A percentile compares a stretch with the other conserved stretches of the same genome.
These are phyloP conservation scores for Colletotrichum shisoi DNA, from an alignment of 2,329 filamentous ascomycete genomes.

Conservation along the genomic window DNA sequence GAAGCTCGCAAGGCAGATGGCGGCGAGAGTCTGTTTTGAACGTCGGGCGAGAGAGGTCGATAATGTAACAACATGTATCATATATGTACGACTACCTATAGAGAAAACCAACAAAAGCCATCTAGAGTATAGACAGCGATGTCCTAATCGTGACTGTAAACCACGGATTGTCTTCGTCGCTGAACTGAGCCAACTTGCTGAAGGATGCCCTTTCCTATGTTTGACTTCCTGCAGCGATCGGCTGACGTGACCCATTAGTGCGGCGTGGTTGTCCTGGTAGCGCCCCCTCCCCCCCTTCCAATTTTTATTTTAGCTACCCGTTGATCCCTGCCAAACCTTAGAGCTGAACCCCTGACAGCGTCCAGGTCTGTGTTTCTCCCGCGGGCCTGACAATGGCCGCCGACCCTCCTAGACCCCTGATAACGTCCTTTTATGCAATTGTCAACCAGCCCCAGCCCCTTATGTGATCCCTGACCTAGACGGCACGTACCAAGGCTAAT, in stretches of 20 bases:
- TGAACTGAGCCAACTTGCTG: too few relatives aligned
- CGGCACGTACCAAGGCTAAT: slow-evolving; percentile 9
- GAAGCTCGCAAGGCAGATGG: slow-evolving; percentile 46
- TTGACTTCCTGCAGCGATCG: slow-evolving; percentile 9
- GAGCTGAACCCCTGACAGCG: slow-evolving; percentile 24
- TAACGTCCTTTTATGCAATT: slow-evolving; percentile 18
- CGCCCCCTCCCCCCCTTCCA: neutral
- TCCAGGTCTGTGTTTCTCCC: slow-evolving; percentile 19
- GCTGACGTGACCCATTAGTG: neutral
- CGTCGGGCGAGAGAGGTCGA: too few relatives aligned
- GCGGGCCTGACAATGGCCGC: slow-evolving; percentile 5
- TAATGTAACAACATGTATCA: slow-evolving; percentile 18
- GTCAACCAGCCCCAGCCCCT: slow-evolving; percentile 15
- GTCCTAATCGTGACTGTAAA: too few relatives aligned
- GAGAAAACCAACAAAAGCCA: neutral
- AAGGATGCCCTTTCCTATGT: neutral
- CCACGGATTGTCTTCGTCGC: too few relatives aligned
- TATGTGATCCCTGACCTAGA: neutral
- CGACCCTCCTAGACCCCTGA: slow-evolving; percentile 12
- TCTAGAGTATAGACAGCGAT: neutral
- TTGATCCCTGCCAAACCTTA: slow-evolving; percentile 23
- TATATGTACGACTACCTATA: slow-evolving; percentile 29
- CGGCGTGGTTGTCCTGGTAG: slow-evolving; percentile 13
- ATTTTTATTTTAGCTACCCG: slow-evolving; percentile 9
- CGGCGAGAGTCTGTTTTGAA: slow-evolving; percentile 36